Base-by-base conservation (phyloP, 2,329 filamentous ascomycete genomes). In the Arthrobotrys megalospora region DNA sequence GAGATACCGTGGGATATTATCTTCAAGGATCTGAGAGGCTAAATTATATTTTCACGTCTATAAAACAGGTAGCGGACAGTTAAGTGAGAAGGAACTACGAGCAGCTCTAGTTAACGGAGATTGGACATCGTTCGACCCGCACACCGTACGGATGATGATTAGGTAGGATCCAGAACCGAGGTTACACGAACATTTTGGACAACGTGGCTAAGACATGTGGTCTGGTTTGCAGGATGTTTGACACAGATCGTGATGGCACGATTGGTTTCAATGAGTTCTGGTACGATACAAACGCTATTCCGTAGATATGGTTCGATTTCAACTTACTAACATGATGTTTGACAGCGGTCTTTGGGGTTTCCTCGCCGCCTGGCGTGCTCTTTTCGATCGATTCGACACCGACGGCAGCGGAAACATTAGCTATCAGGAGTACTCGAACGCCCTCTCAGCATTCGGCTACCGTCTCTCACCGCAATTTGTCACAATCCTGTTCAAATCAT, bases 91-190 rank as follows among this genome's bases (percentile, higher is more conserved):
- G 64, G 95, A 98, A 85, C 90, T 99, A 48, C 91, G 93, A 8
- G 91, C 92, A 0, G 96, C 96, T 19, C 90, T 99, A 5, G 94
- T 98, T 76, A 99, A 99, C 83, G 95, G 94, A 69, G 96, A 99
- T 87, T 97, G 93, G 90, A 93, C 93, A 0, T 90, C 93, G 3
- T 99, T 99, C 84, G 94, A 99, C 85, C 88, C 91, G 3, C 92
- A 97, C 82, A 99, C 96, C 0, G 94, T 98, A 80, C 92, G 92
- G 83, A 97, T 98, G 93, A 97, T 99, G 94, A 97, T 99, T 81
- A 92, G 81, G 81, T 82, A 80, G 48, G 62, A 63, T 53, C 1
- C 38, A 38, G 24, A 41, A 28, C 43, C 21, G 32, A 32, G 38
- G 73, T 67, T 66, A 62, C 73, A 71, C 66, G 11, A 70, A 77